Percentiles rank a stretch among this genome's conserved stretches.
These are phyloP conservation scores for Backusella morwellensis DNA, from an alignment of 192 early-diverging fungal genomes.

Conservation along the genomic window DNA sequence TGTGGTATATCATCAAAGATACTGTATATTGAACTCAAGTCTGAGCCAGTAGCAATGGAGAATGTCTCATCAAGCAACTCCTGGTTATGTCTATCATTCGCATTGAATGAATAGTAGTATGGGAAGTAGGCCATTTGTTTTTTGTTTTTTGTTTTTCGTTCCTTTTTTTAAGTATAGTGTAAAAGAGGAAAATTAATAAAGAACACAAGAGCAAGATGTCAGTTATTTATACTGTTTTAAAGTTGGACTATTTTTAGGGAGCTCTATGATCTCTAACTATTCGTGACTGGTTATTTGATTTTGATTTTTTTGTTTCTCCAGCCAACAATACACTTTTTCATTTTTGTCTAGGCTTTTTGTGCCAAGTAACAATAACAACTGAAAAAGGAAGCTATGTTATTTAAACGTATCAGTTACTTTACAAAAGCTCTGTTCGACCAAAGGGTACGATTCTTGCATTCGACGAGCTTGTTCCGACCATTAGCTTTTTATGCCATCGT, in stretches of 20 bases:
- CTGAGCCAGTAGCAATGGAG: conserved; percentile 9
- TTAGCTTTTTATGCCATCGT: conserved; percentile 28
- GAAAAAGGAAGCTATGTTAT: neutral
- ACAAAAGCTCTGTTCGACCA: neutral
- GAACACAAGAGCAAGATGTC: conserved; percentile 1
- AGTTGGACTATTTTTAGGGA: neutral
- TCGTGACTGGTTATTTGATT: neutral
- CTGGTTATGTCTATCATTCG: conserved; percentile 6
- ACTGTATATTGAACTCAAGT: neutral
- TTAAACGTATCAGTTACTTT: neutral
- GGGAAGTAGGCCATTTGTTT: neutral
- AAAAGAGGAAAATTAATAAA: neutral
- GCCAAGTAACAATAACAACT: neutral
- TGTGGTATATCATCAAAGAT: neutral
- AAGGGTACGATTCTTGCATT: neutral
- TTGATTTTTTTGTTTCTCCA: neutral
- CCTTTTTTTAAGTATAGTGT: neutral
- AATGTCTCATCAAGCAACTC: neutral
- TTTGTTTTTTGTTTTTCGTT: neutral
- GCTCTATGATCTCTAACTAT: neutral
- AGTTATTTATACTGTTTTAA: neutral
- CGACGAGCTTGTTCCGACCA: conserved; percentile 13
- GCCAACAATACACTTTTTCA: neutral
- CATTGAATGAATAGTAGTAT: neutral
- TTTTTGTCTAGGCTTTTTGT: neutral